These are phyloP conservation scores for Colletotrichum sp. DNA, from an alignment of 2,329 filamentous ascomycete genomes.

Conservation along the genomic window DNA sequence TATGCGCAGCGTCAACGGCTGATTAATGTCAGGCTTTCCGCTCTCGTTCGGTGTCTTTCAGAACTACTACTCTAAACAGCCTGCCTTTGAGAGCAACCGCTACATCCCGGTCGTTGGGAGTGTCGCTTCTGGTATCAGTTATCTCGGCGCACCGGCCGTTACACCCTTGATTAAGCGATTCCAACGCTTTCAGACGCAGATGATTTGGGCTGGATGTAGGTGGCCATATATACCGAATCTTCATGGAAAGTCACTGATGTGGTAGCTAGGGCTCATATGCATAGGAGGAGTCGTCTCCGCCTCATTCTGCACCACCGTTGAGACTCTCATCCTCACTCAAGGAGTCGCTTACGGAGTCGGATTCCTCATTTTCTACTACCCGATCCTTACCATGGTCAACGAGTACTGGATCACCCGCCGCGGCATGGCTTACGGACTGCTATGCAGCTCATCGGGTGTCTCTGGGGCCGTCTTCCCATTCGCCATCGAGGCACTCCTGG, in stretches of 20 bases:
- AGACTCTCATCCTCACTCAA: slow-evolving; percentile 42
- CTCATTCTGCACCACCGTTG: slow-evolving; percentile 36
- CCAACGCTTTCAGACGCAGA: slow-evolving; percentile 33
- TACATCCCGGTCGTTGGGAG: slow-evolving; percentile 33
- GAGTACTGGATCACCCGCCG: slow-evolving; percentile 54
- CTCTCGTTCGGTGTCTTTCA: slow-evolving; percentile 36
- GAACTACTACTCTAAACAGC: slow-evolving; percentile 30
- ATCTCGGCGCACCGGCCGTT: slow-evolving; percentile 37
- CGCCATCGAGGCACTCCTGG: slow-evolving; percentile 45
- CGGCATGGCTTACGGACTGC: slow-evolving; percentile 53
- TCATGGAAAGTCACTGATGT: not conserved
- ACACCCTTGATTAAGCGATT: slow-evolving; percentile 37
- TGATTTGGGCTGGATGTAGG: slow-evolving; percentile 36
- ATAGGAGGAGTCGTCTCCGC: slow-evolving; percentile 37
- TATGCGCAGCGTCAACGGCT: not conserved
- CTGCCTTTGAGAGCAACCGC: slow-evolving; percentile 29
- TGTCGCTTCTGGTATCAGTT: slow-evolving; percentile 32
- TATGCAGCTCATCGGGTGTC: slow-evolving; percentile 50
- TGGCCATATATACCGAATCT: rapidly evolving
- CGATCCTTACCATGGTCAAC: slow-evolving; percentile 42
- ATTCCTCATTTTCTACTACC: slow-evolving; percentile 43
- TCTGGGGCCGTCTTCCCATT: slow-evolving; percentile 54
- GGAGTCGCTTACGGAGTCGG: slow-evolving; percentile 36
- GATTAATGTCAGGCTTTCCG: slow-evolving; percentile 27
- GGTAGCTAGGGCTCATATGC: slow-evolving; percentile 38